Evolutionary conservation across 306 rosid species (phyloP).

Genomic region (Trifolium repens): DNA sequence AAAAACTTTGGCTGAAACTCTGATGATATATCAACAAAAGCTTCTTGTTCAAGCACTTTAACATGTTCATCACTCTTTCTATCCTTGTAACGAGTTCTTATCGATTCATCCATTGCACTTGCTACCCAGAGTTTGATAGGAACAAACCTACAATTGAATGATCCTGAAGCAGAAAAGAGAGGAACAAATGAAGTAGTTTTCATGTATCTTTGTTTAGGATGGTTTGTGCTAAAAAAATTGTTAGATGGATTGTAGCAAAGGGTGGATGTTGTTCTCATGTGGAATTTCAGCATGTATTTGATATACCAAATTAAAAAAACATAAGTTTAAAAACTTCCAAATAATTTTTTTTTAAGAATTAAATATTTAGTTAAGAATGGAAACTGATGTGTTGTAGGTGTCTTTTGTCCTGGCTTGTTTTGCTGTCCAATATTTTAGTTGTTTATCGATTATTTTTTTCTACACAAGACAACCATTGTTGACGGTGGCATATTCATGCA

Average conservation of each 20-base stretch:
- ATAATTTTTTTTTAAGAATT: not conserved
- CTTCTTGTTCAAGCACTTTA: conserved; percentile 64
- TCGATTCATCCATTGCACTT: conserved; percentile 48
- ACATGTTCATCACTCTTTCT: conserved; percentile 47
- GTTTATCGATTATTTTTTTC: not conserved
- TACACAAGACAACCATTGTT: not conserved
- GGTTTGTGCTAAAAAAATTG: not conserved
- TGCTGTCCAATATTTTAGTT: not conserved
- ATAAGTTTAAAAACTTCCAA: not conserved
- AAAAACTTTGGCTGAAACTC: conserved; percentile 35
- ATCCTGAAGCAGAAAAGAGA: conserved; percentile 45
- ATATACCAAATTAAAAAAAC: not conserved
- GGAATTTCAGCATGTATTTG: not conserved
- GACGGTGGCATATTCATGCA: not conserved
- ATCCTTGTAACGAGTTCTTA: conserved; percentile 44
- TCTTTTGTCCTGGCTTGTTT: not conserved
- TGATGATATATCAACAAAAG: conserved; percentile 50
- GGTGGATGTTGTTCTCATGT: conserved; percentile 46
- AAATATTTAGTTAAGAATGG: not conserved
- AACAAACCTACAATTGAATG: conserved; percentile 41
- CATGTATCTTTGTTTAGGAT: conserved; percentile 32
- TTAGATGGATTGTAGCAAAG: conserved; percentile 38
- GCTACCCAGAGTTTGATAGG: conserved; percentile 42
- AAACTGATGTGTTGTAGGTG: not conserved
- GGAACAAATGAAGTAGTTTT: conserved; percentile 40